Evolutionary conservation across 2,329 filamentous ascomycete species (phyloP).

Genomic region (Herpomyces periplanetae): DNA sequence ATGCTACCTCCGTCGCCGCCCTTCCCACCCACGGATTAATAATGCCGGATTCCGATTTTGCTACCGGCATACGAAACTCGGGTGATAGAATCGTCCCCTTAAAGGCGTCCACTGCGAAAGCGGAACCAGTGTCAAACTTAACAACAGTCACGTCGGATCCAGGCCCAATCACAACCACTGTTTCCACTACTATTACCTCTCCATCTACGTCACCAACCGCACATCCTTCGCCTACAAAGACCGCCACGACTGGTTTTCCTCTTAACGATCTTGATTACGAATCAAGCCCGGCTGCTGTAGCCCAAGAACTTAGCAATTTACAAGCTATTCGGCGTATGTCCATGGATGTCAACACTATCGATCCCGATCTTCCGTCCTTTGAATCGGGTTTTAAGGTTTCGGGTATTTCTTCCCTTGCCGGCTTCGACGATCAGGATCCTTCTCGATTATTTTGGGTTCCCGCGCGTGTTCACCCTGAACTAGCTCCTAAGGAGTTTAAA

Average conservation of each 20-base stretch:
- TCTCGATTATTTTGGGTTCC: constrained; percentile 82
- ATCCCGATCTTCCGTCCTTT: constrained; percentile 35
- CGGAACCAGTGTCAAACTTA: no score
- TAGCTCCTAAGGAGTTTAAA: constrained; percentile 85
- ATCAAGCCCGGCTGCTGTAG: constrained; percentile 52
- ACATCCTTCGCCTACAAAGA: constrained; percentile 11
- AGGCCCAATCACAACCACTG: no score
- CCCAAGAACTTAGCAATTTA: constrained; percentile 63
- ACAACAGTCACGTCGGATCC: no score
- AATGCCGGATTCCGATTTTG: no score
- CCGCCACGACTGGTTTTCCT: constrained; percentile 20
- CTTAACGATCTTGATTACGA: constrained; percentile 62
- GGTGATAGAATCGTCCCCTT: no score
- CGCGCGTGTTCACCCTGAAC: constrained; percentile 60
- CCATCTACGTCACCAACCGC: no score
- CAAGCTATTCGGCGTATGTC: constrained; percentile 69
- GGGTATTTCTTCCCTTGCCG: constrained; percentile 21
- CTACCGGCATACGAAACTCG: no score
- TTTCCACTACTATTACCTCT: no score
- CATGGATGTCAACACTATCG: constrained; percentile 36
- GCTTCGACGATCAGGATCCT: constrained; percentile 50
- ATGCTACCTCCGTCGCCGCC: no score
- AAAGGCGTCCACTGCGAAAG: no score
- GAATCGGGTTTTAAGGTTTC: constrained; percentile 14
- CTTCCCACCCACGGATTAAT: no score